Evolutionary conservation across 441 rosid genomes (phyloP).

Genomic region (Pelargonium fulgidum): DNA sequence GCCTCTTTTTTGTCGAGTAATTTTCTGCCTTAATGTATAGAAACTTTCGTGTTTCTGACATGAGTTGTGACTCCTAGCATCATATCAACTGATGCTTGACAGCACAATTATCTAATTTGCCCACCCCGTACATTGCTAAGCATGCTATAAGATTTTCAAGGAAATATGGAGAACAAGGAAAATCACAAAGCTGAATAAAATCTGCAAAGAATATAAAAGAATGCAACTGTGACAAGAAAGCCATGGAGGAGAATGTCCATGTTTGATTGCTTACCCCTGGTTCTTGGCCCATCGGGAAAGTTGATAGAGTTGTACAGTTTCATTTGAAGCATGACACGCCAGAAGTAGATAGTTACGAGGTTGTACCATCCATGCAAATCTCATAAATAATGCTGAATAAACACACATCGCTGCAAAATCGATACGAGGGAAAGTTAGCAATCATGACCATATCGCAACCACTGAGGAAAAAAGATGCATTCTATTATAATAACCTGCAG

Average conservation of each 20-base stretch:
- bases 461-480: neutral
- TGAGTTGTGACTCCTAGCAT: neutral
- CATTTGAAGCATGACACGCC: slow-evolving; percentile 89
- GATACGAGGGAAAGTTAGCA: slow-evolving; percentile 9
- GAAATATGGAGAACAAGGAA: neutral
- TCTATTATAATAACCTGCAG: slow-evolving; percentile 42
- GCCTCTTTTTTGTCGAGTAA: too few species aligned
- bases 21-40: too few species aligned
- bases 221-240: neutral
- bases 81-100: neutral
- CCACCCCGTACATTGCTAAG: neutral
- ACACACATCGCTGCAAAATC: slow-evolving; percentile 67
- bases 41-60: too few species aligned
- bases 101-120: neutral
- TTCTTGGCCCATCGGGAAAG: slow-evolving; percentile 75
- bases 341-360: slow-evolving; percentile 88
- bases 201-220: neutral
- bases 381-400: slow-evolving; percentile 77
- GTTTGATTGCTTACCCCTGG: slow-evolving; percentile 55
- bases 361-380: slow-evolving; percentile 98
- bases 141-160: neutral
- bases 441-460: slow-evolving; percentile 4
- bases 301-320: slow-evolving; percentile 87
- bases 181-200: neutral
- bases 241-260: neutral